Evolutionary conservation across 306 rosid genomes (phyloP), one percentile per base, ranked within the genome.

Genomic region (Vigna mungo): DNA sequence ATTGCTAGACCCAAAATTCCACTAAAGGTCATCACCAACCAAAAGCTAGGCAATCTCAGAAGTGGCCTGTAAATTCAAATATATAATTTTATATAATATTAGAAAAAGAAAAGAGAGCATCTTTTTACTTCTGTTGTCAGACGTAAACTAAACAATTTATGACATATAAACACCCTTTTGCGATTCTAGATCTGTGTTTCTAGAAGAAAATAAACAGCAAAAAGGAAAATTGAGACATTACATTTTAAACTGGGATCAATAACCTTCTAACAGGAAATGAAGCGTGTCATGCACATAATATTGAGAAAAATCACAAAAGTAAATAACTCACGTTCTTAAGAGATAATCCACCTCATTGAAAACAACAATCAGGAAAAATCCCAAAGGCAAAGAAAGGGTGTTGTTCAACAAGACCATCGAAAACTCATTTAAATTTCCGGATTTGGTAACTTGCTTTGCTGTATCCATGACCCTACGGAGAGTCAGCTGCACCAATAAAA

Each of bases 351-450:
- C 89, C 86, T 96, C 99, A 12, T 86, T 89, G 86, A 92, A 96
- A 79, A 92, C 83, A 74, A 91, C 16, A 64, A 87, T 58, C 82
- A 96, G 92, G 81, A 92, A 70, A 64, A 87, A 78, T 84, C 99
- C 99, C 82, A 92, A 83, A 75, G 99, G 99, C 85, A 96, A 71
- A 61, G 99, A 96, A 72, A 96, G 98, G 34, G 83, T 80, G 89
- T 96, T 96, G 84, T 96, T 96, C 73, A 96, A 90, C 90, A 96
- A 84, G 86, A 96, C 99, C 99, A 92, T 96, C 6, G 99, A 92
- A 81, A 96, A 96, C 80, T 92, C 99, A 30, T 96, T 96, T 81
- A 96, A 77, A 80, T 87, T 90, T 81, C 99, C 99, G 49, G 97
- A 92, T 85, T 89, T 91, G 43, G 98, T 89, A 60, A 83, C 74